These are phyloP conservation scores for Leonotis leonurus DNA, from an alignment of 257 asterid species.

Conservation along the genomic window DNA sequence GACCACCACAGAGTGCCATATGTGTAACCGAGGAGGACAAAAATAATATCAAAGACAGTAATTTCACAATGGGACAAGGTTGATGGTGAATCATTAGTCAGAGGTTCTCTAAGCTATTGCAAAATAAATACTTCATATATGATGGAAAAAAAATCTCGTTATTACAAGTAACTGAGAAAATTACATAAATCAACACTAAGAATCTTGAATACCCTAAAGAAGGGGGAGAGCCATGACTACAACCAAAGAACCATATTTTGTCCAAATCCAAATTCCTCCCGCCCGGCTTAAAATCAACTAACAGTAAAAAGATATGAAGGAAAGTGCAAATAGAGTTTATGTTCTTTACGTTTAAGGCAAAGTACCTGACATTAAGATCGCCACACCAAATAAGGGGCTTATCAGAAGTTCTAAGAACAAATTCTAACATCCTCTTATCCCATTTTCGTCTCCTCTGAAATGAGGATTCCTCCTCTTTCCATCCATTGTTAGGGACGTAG, in stretches of 20 bases:
- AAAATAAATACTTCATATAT: no score
- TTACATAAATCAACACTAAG: no score
- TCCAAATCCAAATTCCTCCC: neutral
- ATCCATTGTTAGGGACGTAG: constrained; percentile 90
- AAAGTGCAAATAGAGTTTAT: neutral
- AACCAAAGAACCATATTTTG: neutral
- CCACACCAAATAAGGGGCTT: constrained; percentile 98
- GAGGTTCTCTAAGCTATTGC: no score
- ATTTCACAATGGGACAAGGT: no score
- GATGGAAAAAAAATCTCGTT: no score
- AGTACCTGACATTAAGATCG: constrained; percentile 88
- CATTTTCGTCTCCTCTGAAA: constrained; percentile 95
- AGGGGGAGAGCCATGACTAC: no score
- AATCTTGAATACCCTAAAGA: no score
- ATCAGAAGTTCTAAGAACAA: constrained; percentile 55
- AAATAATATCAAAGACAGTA: no score
- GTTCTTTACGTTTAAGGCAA: constrained; percentile 5
- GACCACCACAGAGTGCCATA: no score
- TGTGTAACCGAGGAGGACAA: no score
- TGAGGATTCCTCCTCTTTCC: constrained; percentile 90
- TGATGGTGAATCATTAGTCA: no score
- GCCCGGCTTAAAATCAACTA: neutral
- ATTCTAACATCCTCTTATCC: constrained; percentile 89
- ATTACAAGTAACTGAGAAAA: no score
- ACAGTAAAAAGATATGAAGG: neutral